Evolutionary conservation across 2,329 filamentous ascomycete species (phyloP), one percentile per base, ranked within the genome.

Genomic region (Aspergillus hortae): DNA sequence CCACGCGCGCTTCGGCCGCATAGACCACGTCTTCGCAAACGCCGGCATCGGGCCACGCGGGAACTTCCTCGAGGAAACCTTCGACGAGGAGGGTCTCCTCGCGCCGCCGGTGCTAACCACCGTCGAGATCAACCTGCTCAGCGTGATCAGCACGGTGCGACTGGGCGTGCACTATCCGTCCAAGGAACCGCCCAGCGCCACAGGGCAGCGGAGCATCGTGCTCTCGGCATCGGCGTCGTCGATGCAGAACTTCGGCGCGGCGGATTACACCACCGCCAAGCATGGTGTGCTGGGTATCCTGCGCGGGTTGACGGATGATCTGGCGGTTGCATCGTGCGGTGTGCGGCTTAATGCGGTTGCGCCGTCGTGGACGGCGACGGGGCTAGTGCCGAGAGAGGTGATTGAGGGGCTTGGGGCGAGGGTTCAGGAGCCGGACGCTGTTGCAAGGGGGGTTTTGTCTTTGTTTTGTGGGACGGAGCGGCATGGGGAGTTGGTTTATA

Each of bases 301-400:
- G 19, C 74, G 81, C 25, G 75, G 77, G 3, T 65, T 81, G 9
- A 63, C 73, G 1, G 64, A 67, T 2, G 63, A 75, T 3, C 56
- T 80, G 17, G 45, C 53, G 41, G 54, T 17, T 1, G 17, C 33
- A 21, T 4, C 56, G 27, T 54, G 14, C 4, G 21, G 19, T 1
- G 46, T 85, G 41, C 77, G 82, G 12, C 62, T 85, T 46, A 85
- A 85, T 67, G 75, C 72, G 5, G 67, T 85, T 17, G 75, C 78
- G 1, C 80, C 82, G 1, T 77, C 72, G 27, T 84, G 80, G 80
- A 83, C 82, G 0, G 66, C 71, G 3, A 80, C 78, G 14, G 73
- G 68, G 11, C 70, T 83, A 1, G 63, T 82, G 1, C 74, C 78
- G 0, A 57, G 66, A 30, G 65, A 70, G 12, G 25, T 58, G 4